A percentile compares a stretch with the other conserved stretches of the same genome.
These are phyloP conservation scores for Neofusicoccum ribis DNA, from an alignment of 2,329 filamentous ascomycete genomes.

Conservation along the genomic window DNA sequence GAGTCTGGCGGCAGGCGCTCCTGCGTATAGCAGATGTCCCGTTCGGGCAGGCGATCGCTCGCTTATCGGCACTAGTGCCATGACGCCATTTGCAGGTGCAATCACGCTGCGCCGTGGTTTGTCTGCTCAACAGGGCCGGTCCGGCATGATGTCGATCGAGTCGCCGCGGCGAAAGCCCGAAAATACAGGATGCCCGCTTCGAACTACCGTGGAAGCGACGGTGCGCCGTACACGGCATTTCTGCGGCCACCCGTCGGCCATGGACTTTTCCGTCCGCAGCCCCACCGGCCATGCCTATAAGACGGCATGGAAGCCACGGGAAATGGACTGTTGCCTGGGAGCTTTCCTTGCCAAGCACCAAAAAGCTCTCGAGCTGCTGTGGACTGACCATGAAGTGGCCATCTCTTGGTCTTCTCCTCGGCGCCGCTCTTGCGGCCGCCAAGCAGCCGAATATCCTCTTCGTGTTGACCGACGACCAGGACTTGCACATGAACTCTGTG, in stretches of 20 bases:
- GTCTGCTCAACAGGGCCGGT: background rate
- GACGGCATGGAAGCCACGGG: background rate
- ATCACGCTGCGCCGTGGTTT: background rate
- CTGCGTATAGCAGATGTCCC: background rate
- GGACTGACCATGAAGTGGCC: background rate
- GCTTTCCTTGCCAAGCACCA: background rate
- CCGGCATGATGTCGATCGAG: background rate
- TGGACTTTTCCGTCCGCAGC: background rate
- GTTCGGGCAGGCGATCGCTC: background rate
- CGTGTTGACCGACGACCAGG: constrained; percentile 69
- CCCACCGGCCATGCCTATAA: background rate
- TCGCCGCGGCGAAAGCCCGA: background rate
- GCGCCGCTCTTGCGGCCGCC: constrained; percentile 14
- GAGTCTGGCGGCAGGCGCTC: background rate
- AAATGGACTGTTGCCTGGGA: background rate
- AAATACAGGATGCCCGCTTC: background rate
- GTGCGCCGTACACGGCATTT: background rate
- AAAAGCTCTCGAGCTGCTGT: background rate
- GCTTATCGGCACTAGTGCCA: background rate
- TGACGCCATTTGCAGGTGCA: background rate
- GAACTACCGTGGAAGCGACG: background rate
- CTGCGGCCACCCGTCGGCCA: background rate
- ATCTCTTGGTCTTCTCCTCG: background rate
- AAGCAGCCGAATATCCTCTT: constrained; percentile 60
- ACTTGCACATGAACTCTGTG: constrained; percentile 61